These are phyloP conservation scores for Physcomitrellopsis africana DNA, from an alignment of 225 moss, liverwort and hornwort species.

Conservation along the genomic window DNA sequence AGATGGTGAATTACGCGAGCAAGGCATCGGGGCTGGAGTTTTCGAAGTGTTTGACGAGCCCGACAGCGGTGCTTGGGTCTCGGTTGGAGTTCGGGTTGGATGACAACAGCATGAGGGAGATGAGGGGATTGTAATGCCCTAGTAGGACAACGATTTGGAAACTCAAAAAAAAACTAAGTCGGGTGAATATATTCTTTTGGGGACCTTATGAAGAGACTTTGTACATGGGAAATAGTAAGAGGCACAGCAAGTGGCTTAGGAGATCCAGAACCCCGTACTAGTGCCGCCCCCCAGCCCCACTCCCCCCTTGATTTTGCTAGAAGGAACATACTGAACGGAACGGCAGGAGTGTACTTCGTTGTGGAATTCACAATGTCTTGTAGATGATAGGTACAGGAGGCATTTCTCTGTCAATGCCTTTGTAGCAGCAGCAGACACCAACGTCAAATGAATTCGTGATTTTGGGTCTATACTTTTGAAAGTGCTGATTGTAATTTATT, in stretches of 20 bases:
- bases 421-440: constrained; percentile 27
- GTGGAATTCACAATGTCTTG: constrained; percentile 32
- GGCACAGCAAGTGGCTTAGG: constrained; percentile 24
- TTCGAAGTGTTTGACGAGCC: constrained; percentile 28
- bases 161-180: background rate
- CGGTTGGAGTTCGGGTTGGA: constrained; percentile 23
- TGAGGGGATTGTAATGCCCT: constrained; percentile 20
- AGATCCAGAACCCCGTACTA: constrained; percentile 17
- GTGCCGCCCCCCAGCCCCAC: constrained; percentile 17
- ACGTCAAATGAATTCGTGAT: constrained; percentile 31
- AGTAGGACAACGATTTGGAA: background rate
- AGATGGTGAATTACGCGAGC: background rate
- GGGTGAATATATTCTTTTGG: constrained; percentile 35
- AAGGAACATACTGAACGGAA: constrained; percentile 4
- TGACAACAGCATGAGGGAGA: background rate
- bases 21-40: constrained; percentile 12
- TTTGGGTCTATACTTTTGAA: constrained; percentile 36
- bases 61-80: constrained; percentile 14
- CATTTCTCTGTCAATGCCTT: constrained; percentile 28
- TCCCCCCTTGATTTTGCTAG: constrained; percentile 35
- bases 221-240: constrained; percentile 44
- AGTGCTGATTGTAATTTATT: constrained; percentile 34
- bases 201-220: constrained; percentile 40
- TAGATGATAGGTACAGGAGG: constrained; percentile 36
- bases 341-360: constrained; percentile 17